These are phyloP conservation scores for Striga hermonthica DNA, from an alignment of 305 asterid species.

Conservation along the genomic window DNA sequence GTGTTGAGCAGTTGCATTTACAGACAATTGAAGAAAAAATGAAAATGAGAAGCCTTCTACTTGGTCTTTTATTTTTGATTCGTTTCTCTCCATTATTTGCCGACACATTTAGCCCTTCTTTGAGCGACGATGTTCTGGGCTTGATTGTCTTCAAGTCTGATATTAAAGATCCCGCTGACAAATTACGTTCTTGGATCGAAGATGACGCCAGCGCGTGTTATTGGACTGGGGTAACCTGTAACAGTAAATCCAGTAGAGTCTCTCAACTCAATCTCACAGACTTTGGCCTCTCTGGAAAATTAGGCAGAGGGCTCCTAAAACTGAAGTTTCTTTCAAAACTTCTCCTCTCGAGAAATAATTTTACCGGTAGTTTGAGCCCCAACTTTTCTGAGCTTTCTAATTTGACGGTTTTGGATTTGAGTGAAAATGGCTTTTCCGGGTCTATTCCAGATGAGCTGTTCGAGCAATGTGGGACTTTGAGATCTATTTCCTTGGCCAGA, in stretches of 20 bases:
- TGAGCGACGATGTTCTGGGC: conserved; percentile 73
- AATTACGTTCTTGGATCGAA: conserved; percentile 63
- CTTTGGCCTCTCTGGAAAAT: conserved; percentile 57
- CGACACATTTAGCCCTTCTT: conserved; percentile 47
- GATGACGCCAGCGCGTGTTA: conserved; percentile 63
- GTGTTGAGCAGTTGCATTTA: conserved; percentile 20
- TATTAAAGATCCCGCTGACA: conserved; percentile 51
- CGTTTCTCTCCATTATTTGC: conserved; percentile 36
- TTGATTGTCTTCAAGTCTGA: conserved; percentile 67
- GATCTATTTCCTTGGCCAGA: conserved; percentile 52
- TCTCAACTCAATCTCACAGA: conserved; percentile 66
- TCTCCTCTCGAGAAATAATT: conserved; percentile 56
- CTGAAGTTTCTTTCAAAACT: conserved; percentile 56
- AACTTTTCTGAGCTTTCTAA: conserved; percentile 54
- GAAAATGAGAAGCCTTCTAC: conserved; percentile 48
- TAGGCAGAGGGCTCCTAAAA: conserved; percentile 63
- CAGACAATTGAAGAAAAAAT: conserved; percentile 4
- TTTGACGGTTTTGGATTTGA: conserved; percentile 56
- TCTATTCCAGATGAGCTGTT: conserved; percentile 47
- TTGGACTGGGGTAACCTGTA: conserved; percentile 62
- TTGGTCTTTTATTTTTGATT: conserved; percentile 30
- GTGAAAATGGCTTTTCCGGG: conserved; percentile 52
- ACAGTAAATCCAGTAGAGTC: conserved; percentile 69
- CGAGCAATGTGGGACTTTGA: conserved; percentile 59
- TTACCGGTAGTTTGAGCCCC: conserved; percentile 53